These are phyloP conservation scores for Alternaria sp. DNA, from an alignment of 2,329 filamentous ascomycete species.

Conservation along the genomic window DNA sequence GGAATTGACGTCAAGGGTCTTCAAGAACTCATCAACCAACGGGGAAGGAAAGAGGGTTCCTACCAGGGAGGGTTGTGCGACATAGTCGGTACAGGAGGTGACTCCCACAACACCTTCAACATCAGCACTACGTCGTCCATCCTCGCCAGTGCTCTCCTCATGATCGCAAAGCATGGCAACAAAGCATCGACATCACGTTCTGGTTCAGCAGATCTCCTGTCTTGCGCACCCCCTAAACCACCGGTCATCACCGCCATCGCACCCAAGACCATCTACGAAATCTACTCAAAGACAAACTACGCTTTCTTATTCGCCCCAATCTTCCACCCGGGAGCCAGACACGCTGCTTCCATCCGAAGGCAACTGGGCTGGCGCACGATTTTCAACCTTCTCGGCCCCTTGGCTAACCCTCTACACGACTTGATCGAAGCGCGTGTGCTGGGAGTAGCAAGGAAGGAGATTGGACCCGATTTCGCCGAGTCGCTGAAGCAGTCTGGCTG, in stretches of 20 bases:
- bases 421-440: slow-evolving; percentile 85
- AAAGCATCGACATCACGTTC: slow-evolving; percentile 93
- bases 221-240: slow-evolving; percentile 72
- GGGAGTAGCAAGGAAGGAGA: slow-evolving; percentile 86
- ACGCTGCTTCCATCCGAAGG: slow-evolving; percentile 83
- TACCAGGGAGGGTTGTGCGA: slow-evolving; percentile 89
- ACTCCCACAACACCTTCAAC: slow-evolving; percentile 97
- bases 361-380: slow-evolving; percentile 94
- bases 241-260: slow-evolving; percentile 78
- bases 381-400: slow-evolving; percentile 93
- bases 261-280: slow-evolving; percentile 70
- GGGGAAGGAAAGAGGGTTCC: slow-evolving; percentile 69
- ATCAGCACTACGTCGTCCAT: slow-evolving; percentile 96
- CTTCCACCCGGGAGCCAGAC: slow-evolving; percentile 94
- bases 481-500: slow-evolving; percentile 78
- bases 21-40: slow-evolving; percentile 64
- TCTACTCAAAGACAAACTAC: slow-evolving; percentile 87
- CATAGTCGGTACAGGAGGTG: slow-evolving; percentile 96
- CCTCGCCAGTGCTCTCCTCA: slow-evolving; percentile 81
- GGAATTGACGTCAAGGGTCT: slow-evolving; percentile 71
- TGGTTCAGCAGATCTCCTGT: slow-evolving; percentile 90
- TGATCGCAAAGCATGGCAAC: slow-evolving; percentile 95
- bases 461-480: slow-evolving; percentile 88
- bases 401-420: slow-evolving; percentile 85
- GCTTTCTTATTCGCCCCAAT: slow-evolving; percentile 94